A percentile compares a stretch with the other conserved stretches of the same genome.
phyloP scores from a whole-genome alignment of 768 basidiomycete species.

The Neoboletus subvelutipes region DNA sequence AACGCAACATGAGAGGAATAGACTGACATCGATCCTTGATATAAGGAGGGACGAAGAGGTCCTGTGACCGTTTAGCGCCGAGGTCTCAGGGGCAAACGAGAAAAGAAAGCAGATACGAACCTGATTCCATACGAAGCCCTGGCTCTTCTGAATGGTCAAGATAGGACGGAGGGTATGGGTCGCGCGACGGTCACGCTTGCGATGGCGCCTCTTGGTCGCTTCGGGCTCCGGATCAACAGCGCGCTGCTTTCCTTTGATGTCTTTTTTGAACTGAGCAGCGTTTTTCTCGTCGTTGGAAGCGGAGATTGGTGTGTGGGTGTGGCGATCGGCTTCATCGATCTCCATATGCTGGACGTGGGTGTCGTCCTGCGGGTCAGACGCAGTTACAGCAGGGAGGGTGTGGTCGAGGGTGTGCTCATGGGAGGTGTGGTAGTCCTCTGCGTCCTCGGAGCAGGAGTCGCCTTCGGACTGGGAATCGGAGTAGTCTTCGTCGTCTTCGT shows the following conservation, averaged over 20 bases:
- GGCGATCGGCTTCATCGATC: slow-evolving; percentile 41
- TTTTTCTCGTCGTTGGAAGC: slow-evolving; percentile 36
- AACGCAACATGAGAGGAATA: slow-evolving; percentile 16
- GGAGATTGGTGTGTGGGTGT: slow-evolving; percentile 1
- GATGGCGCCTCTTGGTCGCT: slow-evolving; percentile 46
- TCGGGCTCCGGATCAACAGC: slow-evolving; percentile 68
- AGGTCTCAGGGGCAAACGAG: background rate
- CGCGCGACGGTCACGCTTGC: slow-evolving; percentile 54
- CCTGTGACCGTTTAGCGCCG: slow-evolving; percentile 41
- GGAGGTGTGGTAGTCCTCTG: slow-evolving; percentile 53
- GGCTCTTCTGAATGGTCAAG: slow-evolving; percentile 81
- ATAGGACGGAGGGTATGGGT: slow-evolving; percentile 74
- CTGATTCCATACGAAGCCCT: slow-evolving; percentile 92
- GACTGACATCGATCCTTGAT: slow-evolving; percentile 87
- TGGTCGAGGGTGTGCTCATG: slow-evolving; percentile 33
- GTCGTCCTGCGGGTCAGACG: slow-evolving; percentile 38
- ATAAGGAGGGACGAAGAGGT: slow-evolving; percentile 84
- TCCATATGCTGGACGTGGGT: slow-evolving; percentile 55
- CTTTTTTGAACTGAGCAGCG: slow-evolving; percentile 46
- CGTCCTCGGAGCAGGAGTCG: slow-evolving; percentile 71
- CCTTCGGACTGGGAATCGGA: slow-evolving; percentile 56
- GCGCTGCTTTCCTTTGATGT: slow-evolving; percentile 79
- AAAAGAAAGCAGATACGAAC: slow-evolving; percentile 40
- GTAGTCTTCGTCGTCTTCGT: slow-evolving; percentile 56
- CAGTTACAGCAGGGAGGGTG: slow-evolving; percentile 17